phyloP scores from a whole-genome alignment of 2,329 filamentous ascomycete genomes.

The Xylariales sp. region DNA sequence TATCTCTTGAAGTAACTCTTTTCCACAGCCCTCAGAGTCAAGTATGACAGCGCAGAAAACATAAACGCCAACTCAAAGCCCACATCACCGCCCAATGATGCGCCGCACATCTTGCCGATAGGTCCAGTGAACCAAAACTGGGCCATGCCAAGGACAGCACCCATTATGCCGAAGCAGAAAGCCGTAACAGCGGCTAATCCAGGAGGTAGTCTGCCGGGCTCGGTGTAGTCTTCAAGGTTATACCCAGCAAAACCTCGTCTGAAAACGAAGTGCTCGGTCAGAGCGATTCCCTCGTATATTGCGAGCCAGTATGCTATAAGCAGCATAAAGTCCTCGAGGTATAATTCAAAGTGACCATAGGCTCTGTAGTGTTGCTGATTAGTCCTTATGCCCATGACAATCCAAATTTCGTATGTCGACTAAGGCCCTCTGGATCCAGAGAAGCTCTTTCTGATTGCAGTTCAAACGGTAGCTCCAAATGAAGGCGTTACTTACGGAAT shows the following conservation, averaged over 20 bases:
- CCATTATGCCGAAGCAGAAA: slow-evolving; percentile 59
- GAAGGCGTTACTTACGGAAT: slow-evolving; percentile 53
- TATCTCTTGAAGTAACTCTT: slow-evolving; percentile 34
- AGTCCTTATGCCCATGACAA: too few species aligned
- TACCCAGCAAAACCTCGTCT: slow-evolving; percentile 58
- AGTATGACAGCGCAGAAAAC: slow-evolving; percentile 51
- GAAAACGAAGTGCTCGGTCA: slow-evolving; percentile 66
- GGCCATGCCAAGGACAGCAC: slow-evolving; percentile 65
- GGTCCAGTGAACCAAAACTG: slow-evolving; percentile 67
- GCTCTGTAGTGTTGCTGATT: too few species aligned
- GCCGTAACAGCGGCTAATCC: slow-evolving; percentile 59
- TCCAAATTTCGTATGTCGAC: too few species aligned
- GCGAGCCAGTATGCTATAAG: slow-evolving; percentile 69
- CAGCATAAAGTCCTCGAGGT: slow-evolving; percentile 68
- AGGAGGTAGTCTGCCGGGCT: slow-evolving; percentile 52
- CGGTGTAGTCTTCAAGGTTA: slow-evolving; percentile 52
- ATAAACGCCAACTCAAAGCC: slow-evolving; percentile 62
- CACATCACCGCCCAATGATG: slow-evolving; percentile 40
- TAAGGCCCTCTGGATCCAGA: too few species aligned
- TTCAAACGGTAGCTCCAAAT: too few species aligned
- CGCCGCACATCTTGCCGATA: slow-evolving; percentile 55
- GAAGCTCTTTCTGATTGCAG: too few species aligned
- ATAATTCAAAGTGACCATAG: slow-evolving; percentile 58
- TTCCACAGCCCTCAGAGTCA: slow-evolving; percentile 41
- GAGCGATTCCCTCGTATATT: slow-evolving; percentile 63